Evolutionary conservation across 306 rosid genomes (phyloP), one percentile per base, ranked within the genome.

Genomic region (Malus fusca): DNA sequence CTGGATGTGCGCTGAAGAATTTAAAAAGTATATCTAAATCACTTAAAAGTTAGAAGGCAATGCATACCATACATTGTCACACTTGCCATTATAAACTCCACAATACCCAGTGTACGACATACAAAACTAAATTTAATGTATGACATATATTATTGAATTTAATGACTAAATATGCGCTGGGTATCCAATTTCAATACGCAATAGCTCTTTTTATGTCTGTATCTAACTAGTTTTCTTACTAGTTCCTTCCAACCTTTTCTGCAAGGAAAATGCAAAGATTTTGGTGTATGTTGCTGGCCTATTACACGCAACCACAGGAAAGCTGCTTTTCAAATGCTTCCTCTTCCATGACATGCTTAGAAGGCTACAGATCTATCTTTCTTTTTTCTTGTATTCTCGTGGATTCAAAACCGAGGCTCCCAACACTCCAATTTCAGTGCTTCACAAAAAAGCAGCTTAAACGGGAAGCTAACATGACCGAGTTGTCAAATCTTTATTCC

Each of bases 291-390:
- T 9, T 30, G 68, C 68, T 31, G 42, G 22, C 19, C 22, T 4
- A 21, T 19, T 21, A 12, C 70, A 26, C 28, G 28, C 28, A 26
- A 2, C 28, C 28, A 26, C 28, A 26, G 28, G 28, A 26, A 26
- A 26, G 28, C 28, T 26, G 2, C 28, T 26, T 26, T 26, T 73
- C 69, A 64, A 78, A 37, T 79, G 88, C 63, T 71, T 74, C 85
- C 90, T 84, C 73, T 66, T 70, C 77, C 66, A 81, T 60, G 75
- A 46, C 82, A 69, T 80, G 60, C 77, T 66, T 43, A 52, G 79
- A 66, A 66, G 22, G 70, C 76, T 60, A 76, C 61, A 71, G 75
- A 53, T 37, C 63, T 64, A 35, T 77, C 63, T 64, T 71, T 84
- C 80, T 72, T 65, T 79, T 15, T 48, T 66, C 70, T 40, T 21